These are phyloP conservation scores for Protomyces gravidus DNA, from an alignment of 1,139 yeast genomes.

Conservation along the genomic window DNA sequence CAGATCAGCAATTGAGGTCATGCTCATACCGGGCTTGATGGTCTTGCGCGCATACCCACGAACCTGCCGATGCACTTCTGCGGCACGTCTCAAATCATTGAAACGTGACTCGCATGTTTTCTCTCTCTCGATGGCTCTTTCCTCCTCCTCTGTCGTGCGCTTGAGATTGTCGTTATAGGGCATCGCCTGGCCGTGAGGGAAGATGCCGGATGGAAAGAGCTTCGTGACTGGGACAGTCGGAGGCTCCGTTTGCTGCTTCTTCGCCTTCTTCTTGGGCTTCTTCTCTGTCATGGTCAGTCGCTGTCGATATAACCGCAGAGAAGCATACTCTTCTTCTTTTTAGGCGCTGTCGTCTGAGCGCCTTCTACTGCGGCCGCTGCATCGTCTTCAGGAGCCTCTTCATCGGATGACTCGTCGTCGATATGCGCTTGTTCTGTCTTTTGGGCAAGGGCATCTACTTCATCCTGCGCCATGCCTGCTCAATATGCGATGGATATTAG, in stretches of 20 bases:
- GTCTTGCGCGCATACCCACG: conserved; percentile 70
- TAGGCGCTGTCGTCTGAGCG: conserved; percentile 38
- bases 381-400: conserved; percentile 31
- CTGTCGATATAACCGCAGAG: background rate
- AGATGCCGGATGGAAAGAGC: conserved; percentile 65
- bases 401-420: conserved; percentile 19
- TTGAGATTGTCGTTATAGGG: conserved; percentile 60
- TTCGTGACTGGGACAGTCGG: conserved; percentile 55
- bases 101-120: conserved; percentile 50
- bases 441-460: background rate
- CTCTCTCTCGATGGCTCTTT: conserved; percentile 70
- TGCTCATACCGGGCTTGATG: conserved; percentile 86
- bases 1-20: conserved; percentile 82
- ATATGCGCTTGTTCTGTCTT: background rate
- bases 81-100: conserved; percentile 91
- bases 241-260: conserved; percentile 45
- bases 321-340: conserved; percentile 20
- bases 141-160: conserved; percentile 82
- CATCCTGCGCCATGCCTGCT: background rate
- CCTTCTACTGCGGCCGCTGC: conserved; percentile 62
- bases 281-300: conserved; percentile 35
- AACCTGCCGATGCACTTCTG: conserved; percentile 90
- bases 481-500: no score
- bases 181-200: conserved; percentile 71
- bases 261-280: conserved; percentile 37